phyloP scores from a whole-genome alignment of 345 rosid genomes.

The Gossypium ekmanianum region DNA sequence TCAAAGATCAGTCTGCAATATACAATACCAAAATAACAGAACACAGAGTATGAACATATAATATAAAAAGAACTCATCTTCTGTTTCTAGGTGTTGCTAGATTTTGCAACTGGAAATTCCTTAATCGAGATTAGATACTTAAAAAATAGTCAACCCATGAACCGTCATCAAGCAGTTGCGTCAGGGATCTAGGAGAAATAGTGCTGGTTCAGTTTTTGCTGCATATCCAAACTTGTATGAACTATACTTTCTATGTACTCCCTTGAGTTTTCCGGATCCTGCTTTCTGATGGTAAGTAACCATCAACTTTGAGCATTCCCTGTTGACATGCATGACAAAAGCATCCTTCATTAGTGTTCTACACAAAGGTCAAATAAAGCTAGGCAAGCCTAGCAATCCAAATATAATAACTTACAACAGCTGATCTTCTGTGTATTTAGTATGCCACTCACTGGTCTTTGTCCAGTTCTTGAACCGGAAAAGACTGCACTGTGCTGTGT shows the following conservation, averaged over 20 bases:
- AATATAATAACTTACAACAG: conserved; percentile 5
- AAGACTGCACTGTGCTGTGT: conserved; percentile 52
- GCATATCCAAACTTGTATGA: neutral
- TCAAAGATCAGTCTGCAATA: neutral
- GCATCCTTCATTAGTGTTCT: neutral
- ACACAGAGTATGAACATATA: no score
- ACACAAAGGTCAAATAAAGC: neutral
- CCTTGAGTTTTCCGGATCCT: conserved; percentile 3
- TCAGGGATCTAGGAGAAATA: neutral
- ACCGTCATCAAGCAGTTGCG: neutral
- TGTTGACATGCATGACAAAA: neutral
- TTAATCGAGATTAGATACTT: neutral
- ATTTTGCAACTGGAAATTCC: neutral
- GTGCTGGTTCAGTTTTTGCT: conserved; percentile 10
- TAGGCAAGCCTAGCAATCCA: neutral
- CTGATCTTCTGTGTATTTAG: conserved; percentile 7
- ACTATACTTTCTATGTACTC: neutral
- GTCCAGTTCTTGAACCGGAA: neutral
- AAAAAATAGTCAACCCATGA: neutral
- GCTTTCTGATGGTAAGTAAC: conserved; percentile 12
- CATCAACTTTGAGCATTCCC: conserved; percentile 1
- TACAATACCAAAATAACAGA: no score
- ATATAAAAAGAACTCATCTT: neutral
- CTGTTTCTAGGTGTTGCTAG: neutral
- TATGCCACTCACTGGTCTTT: neutral